Conservation (phyloP, 352 stramenopile genomes). For the Phytophthora chlamydospora region DNA sequence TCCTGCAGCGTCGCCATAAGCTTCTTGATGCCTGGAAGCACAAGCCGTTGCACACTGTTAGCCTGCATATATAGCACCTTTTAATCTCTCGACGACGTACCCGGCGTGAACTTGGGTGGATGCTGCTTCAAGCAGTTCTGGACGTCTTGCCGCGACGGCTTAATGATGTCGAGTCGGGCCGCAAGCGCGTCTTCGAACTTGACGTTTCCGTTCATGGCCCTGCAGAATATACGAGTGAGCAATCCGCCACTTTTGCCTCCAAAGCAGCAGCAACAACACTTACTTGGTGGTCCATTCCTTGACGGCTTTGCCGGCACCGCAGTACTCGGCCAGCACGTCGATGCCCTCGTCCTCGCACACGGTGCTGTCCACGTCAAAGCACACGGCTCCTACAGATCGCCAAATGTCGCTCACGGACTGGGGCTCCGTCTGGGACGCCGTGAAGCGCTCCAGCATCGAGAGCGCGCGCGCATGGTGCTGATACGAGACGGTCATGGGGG, state of each 20-base stretch:
- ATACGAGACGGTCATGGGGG: conserved; percentile 11
- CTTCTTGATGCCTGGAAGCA: conserved; percentile 71
- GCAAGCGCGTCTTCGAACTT: conserved; percentile 98
- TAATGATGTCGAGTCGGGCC: conserved; percentile 96
- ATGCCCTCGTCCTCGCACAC: conserved; percentile 98
- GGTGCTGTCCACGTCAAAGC: conserved; percentile 97
- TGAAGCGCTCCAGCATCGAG: conserved; percentile 36
- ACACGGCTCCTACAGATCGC: conserved; percentile 77
- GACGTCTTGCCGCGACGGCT: conserved; percentile 92
- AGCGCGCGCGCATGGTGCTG: conserved; percentile 25
- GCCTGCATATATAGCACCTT: background rate
- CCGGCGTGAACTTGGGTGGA: conserved; percentile 91
- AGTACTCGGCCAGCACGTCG: conserved; percentile 97
- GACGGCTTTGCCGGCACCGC: conserved; percentile 94
- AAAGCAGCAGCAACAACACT: conserved; percentile 13
- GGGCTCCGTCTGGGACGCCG: conserved; percentile 20
- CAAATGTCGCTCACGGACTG: conserved; percentile 54
- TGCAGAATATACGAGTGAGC: conserved; percentile 31
- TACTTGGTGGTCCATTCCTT: conserved; percentile 94
- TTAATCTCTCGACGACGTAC: conserved; percentile 17
- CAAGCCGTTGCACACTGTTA: background rate
- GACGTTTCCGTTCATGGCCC: conserved; percentile 97
- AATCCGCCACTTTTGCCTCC: background rate
- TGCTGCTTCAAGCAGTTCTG: conserved; percentile 90
- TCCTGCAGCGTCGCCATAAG: conserved; percentile 91